Evolutionary conservation across 2,329 filamentous ascomycete species (phyloP).

Genomic region (Trichoderma sp.): DNA sequence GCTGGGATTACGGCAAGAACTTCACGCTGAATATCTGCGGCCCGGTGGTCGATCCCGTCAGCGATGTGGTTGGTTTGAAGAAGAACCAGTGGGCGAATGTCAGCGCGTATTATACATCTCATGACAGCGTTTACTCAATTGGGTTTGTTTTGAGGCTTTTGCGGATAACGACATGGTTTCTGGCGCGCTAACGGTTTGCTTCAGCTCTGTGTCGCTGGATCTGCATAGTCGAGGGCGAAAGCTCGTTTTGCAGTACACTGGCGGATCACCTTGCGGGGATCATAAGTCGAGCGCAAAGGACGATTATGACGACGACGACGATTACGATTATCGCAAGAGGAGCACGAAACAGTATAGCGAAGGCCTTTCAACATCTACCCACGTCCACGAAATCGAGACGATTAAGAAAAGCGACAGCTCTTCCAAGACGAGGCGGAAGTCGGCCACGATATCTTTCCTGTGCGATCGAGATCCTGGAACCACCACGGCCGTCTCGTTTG

Average conservation of each 20-base stretch:
- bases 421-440: constrained; percentile 61
- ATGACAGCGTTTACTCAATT: constrained; percentile 71
- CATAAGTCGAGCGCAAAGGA: constrained; percentile 41
- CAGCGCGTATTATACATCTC: constrained; percentile 74
- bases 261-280: constrained; percentile 73
- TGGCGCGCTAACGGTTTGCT: constrained; percentile 12
- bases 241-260: constrained; percentile 75
- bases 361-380: constrained; percentile 9
- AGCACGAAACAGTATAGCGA: not conserved
- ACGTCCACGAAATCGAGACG: constrained; percentile 32
- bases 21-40: constrained; percentile 85
- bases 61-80: constrained; percentile 66
- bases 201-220: constrained; percentile 53
- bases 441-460: constrained; percentile 87
- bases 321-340: constrained; percentile 24
- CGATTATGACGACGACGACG: constrained; percentile 34
- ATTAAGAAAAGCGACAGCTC: constrained; percentile 40
- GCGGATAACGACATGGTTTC: not conserved
- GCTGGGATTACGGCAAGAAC: constrained; percentile 78
- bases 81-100: constrained; percentile 69
- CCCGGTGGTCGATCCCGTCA: constrained; percentile 69
- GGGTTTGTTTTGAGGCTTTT: constrained; percentile 58
- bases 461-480: constrained; percentile 82
- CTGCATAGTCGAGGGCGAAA: constrained; percentile 69
- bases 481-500: constrained; percentile 76